These are phyloP conservation scores for Apiotrichum sp. DNA, from an alignment of 1,284 basidiomycete genomes.

Conservation along the genomic window DNA sequence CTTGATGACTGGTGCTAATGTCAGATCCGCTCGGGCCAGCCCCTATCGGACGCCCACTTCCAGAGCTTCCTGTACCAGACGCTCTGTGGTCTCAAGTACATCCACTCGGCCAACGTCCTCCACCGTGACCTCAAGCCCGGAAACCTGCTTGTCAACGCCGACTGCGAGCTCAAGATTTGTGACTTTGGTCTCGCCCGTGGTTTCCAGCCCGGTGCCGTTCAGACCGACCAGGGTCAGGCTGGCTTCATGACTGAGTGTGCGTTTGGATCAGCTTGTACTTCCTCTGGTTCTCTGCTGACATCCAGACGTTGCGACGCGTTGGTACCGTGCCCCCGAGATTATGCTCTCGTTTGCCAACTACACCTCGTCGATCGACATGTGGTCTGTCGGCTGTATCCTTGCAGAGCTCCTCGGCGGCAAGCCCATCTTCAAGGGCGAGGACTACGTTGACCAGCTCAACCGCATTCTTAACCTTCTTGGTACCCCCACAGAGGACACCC, in stretches of 20 bases:
- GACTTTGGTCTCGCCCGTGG: conserved; percentile 97
- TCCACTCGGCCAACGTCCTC: conserved; percentile 96
- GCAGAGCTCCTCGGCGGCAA: conserved; percentile 94
- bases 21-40: conserved; percentile 96
- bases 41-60: conserved; percentile 96
- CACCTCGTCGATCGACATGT: conserved; percentile 75
- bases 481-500: conserved; percentile 92
- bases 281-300: background rate
- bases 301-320: conserved; percentile 73
- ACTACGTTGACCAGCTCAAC: conserved; percentile 98
- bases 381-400: conserved; percentile 97
- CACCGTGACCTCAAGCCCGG: conserved; percentile 96
- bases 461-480: conserved; percentile 97
- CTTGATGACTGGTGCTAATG: too few species aligned
- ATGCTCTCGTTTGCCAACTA: conserved; percentile 97
- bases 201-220: conserved; percentile 71
- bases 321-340: conserved; percentile 94
- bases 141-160: conserved; percentile 93
- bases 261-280: conserved; percentile 6
- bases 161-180: conserved; percentile 97
- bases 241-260: conserved; percentile 98
- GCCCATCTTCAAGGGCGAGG: conserved; percentile 97
- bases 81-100: conserved; percentile 93
- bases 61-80: conserved; percentile 99
- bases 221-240: conserved; percentile 62